Conservation (phyloP, 2,329 filamentous ascomycete species). For the Sclerotiophoma versabilis region DNA sequence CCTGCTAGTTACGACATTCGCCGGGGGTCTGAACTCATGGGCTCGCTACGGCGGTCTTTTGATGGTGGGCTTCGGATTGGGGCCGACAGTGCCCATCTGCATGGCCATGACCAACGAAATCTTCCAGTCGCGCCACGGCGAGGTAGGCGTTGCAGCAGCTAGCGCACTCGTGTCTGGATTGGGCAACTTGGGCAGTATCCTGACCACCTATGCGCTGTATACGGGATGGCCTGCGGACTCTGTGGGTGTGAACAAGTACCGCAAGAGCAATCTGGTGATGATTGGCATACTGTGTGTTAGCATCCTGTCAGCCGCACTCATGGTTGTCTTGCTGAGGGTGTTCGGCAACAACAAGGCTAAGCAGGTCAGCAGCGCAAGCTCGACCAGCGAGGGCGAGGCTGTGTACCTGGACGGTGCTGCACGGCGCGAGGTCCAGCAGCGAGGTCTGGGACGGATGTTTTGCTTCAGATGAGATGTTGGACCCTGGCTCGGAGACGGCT, state of each 20-base stretch:
- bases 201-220: slow-evolving; percentile 89
- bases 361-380: slow-evolving; percentile 42
- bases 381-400: slow-evolving; percentile 61
- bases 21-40: slow-evolving; percentile 72
- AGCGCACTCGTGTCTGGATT: slow-evolving; percentile 85
- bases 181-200: slow-evolving; percentile 84
- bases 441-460: slow-evolving; percentile 48
- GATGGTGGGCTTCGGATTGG: slow-evolving; percentile 88
- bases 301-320: slow-evolving; percentile 73
- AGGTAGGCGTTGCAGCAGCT: slow-evolving; percentile 88
- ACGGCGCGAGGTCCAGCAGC: slow-evolving; percentile 51
- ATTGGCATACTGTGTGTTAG: slow-evolving; percentile 82
- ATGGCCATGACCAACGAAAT: slow-evolving; percentile 95
- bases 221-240: slow-evolving; percentile 83
- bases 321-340: slow-evolving; percentile 68
- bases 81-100: slow-evolving; percentile 88
- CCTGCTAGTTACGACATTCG: slow-evolving; percentile 79
- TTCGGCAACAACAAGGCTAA: slow-evolving; percentile 49
- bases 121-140: slow-evolving; percentile 87
- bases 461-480: slow-evolving; percentile 28
- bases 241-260: slow-evolving; percentile 71
- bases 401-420: slow-evolving; percentile 54
- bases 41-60: slow-evolving; percentile 87
- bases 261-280: slow-evolving; percentile 87
- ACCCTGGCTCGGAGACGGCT: slow-evolving; percentile 15